Evolutionary conservation across 805 yeast genomes (phyloP).

Genomic region (Pichia exigua): DNA sequence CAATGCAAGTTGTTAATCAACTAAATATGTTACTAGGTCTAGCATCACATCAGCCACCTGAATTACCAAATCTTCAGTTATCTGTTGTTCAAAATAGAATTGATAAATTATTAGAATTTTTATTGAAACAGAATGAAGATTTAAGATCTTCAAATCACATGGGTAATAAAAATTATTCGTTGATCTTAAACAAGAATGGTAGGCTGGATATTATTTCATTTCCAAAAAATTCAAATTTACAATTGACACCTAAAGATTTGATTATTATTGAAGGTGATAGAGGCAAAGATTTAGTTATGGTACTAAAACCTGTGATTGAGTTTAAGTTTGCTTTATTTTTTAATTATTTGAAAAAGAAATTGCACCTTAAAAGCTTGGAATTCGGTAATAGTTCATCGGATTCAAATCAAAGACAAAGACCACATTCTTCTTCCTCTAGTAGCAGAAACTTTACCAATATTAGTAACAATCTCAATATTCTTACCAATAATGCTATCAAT

Average conservation of each 20-base stretch:
- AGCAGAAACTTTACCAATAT: constrained; percentile 15
- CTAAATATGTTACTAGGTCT: constrained; percentile 25
- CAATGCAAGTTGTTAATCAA: constrained; percentile 32
- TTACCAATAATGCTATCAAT: neutral
- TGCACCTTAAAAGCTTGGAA: constrained; percentile 49
- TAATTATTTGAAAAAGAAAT: constrained; percentile 66
- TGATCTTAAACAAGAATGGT: constrained; percentile 32
- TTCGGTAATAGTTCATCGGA: constrained; percentile 25
- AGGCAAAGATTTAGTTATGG: constrained; percentile 72
- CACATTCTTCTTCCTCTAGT: neutral
- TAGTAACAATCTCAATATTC: constrained; percentile 9
- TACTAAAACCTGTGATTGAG: constrained; percentile 55
- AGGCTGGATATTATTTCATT: constrained; percentile 61
- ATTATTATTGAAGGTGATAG: constrained; percentile 79
- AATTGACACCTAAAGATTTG: constrained; percentile 51
- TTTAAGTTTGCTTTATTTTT: constrained; percentile 62
- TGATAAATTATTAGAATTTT: constrained; percentile 29
- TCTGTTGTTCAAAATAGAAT: constrained; percentile 18
- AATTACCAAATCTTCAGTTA: constrained; percentile 5
- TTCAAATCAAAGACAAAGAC: constrained; percentile 2
- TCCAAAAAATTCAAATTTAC: constrained; percentile 56
- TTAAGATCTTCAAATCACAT: constrained; percentile 29
- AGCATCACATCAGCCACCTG: neutral
- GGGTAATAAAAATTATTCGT: constrained; percentile 29
- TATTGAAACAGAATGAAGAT: constrained; percentile 39